Evolutionary conservation across 2,329 filamentous ascomycete genomes (phyloP).

Genomic region (Amesomyces nigricolor): DNA sequence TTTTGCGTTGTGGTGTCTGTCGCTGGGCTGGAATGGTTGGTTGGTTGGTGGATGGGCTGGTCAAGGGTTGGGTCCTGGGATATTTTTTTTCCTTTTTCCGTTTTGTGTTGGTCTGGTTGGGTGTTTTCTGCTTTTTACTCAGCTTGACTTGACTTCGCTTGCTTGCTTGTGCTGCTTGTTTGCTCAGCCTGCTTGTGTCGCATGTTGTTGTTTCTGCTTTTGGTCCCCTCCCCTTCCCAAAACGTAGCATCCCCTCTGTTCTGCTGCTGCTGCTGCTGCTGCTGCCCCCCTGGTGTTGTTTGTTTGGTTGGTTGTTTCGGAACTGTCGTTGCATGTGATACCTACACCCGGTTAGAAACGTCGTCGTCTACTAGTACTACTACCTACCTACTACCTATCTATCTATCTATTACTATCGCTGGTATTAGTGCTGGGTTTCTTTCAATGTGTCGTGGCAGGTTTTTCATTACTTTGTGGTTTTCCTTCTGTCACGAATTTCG

Average conservation of each 20-base stretch:
- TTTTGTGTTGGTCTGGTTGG: not conserved
- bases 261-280: not conserved
- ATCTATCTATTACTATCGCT: not conserved
- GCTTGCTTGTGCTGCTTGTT: not conserved
- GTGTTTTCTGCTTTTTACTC: not conserved
- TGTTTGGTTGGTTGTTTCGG: conserved; percentile 6
- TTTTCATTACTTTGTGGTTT: too few relatives aligned
- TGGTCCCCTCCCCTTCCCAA: too few relatives aligned
- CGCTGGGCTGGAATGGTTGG: not conserved
- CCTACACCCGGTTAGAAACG: conserved; percentile 18
- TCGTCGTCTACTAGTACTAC: not conserved
- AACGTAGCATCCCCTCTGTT: not conserved
- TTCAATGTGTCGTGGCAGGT: too few relatives aligned
- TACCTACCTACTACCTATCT: not conserved
- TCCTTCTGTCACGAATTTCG: too few relatives aligned
- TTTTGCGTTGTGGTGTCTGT: not conserved
- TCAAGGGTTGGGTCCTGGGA: not conserved
- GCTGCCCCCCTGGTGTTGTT: not conserved
- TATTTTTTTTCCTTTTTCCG: too few relatives aligned
- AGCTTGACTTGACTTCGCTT: not conserved
- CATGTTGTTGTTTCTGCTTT: not conserved
- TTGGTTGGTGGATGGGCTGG: not conserved
- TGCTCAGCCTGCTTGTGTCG: not conserved
- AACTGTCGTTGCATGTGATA: conserved; percentile 21
- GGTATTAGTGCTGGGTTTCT: too few relatives aligned